Evolutionary conservation across 306 rosid species (phyloP), one percentile per base, ranked within the genome.

Genomic region (Glycine tomentella): DNA sequence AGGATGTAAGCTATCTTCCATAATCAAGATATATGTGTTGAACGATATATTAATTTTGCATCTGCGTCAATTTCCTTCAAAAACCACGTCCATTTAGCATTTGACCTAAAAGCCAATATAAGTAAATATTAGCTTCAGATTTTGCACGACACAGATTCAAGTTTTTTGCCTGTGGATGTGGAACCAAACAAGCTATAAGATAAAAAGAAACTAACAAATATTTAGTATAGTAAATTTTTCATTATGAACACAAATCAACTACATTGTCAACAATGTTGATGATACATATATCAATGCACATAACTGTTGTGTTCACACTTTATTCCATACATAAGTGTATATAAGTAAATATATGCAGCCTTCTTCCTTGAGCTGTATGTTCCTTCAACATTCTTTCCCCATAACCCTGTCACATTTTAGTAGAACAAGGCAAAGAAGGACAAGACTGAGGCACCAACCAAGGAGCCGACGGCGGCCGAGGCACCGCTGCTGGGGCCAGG

Each of bases 361-460:
- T 42, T 42, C 34, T 42, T 67, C 4, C 52, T 7, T 10, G 5
- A 8, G 3, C 33, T 15, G 34, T 14, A 67, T 67, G 52, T 42
- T 42, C 4, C 52, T 67, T 36, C 20, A 58, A 13, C 8, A 81
- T 51, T 15, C 31, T 59, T 69, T 52, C 66, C 9, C 7, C 14
- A 7, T 4, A 34, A 3, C 64, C 64, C 20, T 42, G 9, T 63
- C 49, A 56, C 64, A 59, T 78, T 73, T 49, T 69, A 86, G 20
- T 81, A 83, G 82, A 90, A 81, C 78, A 84, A 78, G 72, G 88
- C 90, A 83, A 86, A 17, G 85, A 87, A 87, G 40, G 90, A 86
- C 80, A 84, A 64, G 55, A 83, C 66, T 0, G 89, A 87, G 79
- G 91, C 92, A 68, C 97, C 91, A 12, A 86, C 79, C 86, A 89